Evolutionary conservation across 169 alveolate species (phyloP), one percentile per base, ranked within the genome.

Genomic region (Plasmodium adleri): DNA sequence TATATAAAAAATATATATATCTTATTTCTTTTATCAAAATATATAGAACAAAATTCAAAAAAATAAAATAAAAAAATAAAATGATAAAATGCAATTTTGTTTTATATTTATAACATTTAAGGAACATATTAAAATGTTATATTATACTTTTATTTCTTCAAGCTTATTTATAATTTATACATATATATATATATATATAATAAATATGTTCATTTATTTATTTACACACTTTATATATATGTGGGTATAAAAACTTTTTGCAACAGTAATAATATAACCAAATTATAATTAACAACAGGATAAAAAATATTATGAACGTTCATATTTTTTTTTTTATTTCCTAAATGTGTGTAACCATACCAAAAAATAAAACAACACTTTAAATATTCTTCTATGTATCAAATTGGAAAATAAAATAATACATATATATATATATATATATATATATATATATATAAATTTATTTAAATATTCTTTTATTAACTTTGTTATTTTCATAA

Each of bases 271-370:
- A 56, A 56, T 56, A 56, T 39, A 39, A 39, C 47, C 47, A 56
- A 56, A 56, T 56, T 8, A 56, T 49, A 58, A 39, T 64, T 22
- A n/a, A 49, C 10, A 56, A 43, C 67, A 43, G 15, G 24, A 66
- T 28, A 9, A 39, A 39, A 78, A 66, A 71, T 22, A 28, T 78
- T 63, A 75, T 78, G 89, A 78, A 78, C 74, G 49, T 64, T 59
- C 89, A 78, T 64, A 26, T 32, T 43, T 75, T 75, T 78, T 78
- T 78, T 67, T 58, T 28, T 52, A 63, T 20, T 52, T 70, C 67
- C 66, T 26, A 54, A 47, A 49, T 52, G 60, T 64, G 89, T 78
- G 75, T 58, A 39, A 54, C 43, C 63, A 43, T 68, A 3, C 22
- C 60, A 4, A 15, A 12, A 45, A 49, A n/a, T n/a, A 45, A 15